phyloP scores from a whole-genome alignment of 306 rosid genomes.

The Cucurbita moschata region DNA sequence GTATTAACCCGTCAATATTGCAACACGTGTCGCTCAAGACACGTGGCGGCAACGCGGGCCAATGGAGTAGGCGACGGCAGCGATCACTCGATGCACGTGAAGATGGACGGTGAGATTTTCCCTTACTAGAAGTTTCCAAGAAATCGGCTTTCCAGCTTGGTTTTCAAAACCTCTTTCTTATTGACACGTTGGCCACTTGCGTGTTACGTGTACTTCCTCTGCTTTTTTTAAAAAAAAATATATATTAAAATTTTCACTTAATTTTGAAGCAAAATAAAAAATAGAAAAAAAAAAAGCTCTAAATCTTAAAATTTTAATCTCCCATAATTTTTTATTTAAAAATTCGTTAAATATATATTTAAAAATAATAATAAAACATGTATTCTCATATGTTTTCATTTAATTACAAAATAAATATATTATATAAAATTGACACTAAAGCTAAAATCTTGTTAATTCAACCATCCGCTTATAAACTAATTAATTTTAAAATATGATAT shows the following conservation, averaged over 20 bases:
- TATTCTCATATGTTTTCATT: no score
- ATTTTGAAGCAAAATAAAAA: not conserved
- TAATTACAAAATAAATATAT: no score
- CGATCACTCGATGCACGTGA: constrained; percentile 7
- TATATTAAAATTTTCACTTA: not conserved
- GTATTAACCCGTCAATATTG: not conserved
- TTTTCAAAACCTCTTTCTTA: not conserved
- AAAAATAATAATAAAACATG: no score
- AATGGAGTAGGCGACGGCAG: not conserved
- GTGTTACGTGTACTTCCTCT: not conserved
- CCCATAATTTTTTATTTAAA: no score
- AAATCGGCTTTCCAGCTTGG: not conserved
- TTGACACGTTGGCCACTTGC: not conserved
- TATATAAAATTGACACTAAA: no score
- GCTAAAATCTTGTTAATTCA: no score
- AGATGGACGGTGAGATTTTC: not conserved
- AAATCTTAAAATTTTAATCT: no score
- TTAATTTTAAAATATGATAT: no score
- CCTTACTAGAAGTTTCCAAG: not conserved
- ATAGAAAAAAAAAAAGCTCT: not conserved
- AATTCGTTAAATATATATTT: no score
- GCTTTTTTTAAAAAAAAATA: no score
- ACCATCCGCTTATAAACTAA: no score
- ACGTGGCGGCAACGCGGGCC: not conserved
- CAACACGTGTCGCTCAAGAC: not conserved